Percentiles rank a stretch among this genome's conserved stretches.
These are phyloP conservation scores for Prunus kanzakura DNA, from an alignment of 306 rosid species.

Conservation along the genomic window DNA sequence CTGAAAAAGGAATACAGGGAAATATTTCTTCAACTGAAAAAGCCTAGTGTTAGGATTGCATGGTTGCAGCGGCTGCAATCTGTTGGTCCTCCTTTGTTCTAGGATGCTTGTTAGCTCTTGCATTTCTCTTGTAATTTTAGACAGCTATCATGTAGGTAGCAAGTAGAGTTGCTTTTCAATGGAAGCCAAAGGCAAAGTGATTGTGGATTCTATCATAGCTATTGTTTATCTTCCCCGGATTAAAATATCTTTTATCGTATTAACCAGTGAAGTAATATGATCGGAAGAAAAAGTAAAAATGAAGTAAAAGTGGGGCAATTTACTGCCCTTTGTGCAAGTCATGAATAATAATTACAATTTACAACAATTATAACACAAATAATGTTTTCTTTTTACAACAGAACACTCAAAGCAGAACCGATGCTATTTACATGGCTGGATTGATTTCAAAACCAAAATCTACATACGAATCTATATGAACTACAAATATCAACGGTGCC, in stretches of 20 bases:
- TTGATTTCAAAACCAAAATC: not conserved
- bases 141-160: no score
- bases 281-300: not conserved
- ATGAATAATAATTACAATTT: not conserved
- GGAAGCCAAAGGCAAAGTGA: not conserved
- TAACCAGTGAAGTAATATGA: not conserved
- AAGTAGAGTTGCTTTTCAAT: not conserved
- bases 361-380: not conserved
- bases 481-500: conserved; percentile 1
- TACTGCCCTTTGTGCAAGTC: no score
- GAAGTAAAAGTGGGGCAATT: no score
- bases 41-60: conserved; percentile 53
- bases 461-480: not conserved
- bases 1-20: conserved; percentile 71
- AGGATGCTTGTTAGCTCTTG: conserved; percentile 15
- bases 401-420: not conserved
- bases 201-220: no score
- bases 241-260: not conserved
- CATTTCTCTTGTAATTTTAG: not conserved
- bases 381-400: not conserved
- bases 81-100: conserved; percentile 32
- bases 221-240: no score
- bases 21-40: conserved; percentile 65
- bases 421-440: not conserved
- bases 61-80: conserved; percentile 71